These are phyloP conservation scores for Ziziphus jujuba DNA, from an alignment of 306 rosid genomes.

Conservation along the genomic window DNA sequence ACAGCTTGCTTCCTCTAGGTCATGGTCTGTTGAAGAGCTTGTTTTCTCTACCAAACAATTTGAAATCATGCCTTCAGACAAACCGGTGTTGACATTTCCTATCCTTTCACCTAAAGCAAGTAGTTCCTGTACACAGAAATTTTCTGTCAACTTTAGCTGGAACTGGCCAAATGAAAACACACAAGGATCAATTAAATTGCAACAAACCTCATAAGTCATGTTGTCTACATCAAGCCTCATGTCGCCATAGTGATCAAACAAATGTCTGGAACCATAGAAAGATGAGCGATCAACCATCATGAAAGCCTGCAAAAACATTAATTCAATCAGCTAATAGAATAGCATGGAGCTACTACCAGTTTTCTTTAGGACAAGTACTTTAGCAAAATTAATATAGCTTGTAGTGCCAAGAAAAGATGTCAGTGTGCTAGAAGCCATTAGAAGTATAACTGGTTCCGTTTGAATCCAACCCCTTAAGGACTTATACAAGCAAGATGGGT, in stretches of 20 bases:
- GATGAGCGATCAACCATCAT: background rate
- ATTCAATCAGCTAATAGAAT: background rate
- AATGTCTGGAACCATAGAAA: background rate
- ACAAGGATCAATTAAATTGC: background rate
- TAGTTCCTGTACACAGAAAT: background rate
- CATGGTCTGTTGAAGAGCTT: background rate
- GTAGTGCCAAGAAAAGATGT: too few relatives aligned
- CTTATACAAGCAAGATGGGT: too few relatives aligned
- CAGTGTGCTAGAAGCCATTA: too few relatives aligned
- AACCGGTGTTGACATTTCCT: constrained; percentile 1
- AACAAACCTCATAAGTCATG: constrained; percentile 7
- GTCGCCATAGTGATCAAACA: constrained; percentile 1
- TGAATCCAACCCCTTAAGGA: too few relatives aligned
- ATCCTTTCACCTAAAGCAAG: constrained; percentile 3
- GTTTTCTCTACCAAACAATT: constrained; percentile 1
- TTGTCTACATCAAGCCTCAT: constrained; percentile 3
- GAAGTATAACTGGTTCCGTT: too few relatives aligned
- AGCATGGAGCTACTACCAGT: background rate
- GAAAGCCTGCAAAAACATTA: background rate
- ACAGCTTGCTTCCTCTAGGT: background rate
- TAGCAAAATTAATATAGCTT: background rate
- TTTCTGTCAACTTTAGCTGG: background rate
- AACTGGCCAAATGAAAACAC: background rate
- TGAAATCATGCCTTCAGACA: background rate
- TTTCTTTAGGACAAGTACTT: background rate